phyloP scores from a whole-genome alignment of 2,329 filamentous ascomycete species.

The Tricladium varicosporioides region DNA sequence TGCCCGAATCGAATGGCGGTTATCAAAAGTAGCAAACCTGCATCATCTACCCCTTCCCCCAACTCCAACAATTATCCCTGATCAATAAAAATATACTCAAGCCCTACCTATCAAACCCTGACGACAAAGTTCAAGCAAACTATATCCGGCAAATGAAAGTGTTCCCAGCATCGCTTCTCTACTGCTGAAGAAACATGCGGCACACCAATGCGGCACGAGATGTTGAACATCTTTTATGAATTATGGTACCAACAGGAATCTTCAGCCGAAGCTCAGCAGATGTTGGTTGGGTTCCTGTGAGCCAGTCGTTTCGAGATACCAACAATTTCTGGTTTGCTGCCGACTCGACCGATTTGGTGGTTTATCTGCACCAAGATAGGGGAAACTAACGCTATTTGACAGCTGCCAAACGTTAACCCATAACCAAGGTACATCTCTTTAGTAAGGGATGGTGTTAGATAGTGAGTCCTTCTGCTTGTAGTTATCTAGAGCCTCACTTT shows the following conservation, averaged over 20 bases:
- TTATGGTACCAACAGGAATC: conserved; percentile 1
- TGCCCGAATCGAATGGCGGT: conserved; percentile 16
- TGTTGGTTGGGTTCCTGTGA: conserved; percentile 7
- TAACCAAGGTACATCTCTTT: background rate
- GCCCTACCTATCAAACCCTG: background rate
- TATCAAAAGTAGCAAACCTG: conserved; percentile 14
- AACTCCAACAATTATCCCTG: conserved; percentile 8
- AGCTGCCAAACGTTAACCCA: background rate
- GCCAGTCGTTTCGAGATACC: conserved; percentile 12
- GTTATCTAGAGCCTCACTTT: background rate
- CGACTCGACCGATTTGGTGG: background rate
- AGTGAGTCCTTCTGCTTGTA: background rate
- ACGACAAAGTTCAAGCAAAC: background rate
- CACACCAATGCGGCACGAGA: conserved; percentile 5
- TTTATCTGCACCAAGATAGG: background rate
- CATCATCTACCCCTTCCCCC: background rate
- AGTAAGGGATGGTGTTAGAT: background rate
- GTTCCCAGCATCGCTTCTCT: background rate
- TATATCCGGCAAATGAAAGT: conserved; percentile 4
- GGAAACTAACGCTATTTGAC: background rate
- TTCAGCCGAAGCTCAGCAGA: conserved; percentile 5
- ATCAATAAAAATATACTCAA: conserved; percentile 1
- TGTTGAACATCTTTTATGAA: background rate
- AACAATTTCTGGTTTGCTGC: background rate
- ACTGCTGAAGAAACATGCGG: conserved; percentile 7